Conservation (phyloP, 441 rosid species). For the Capsella rubella region DNA sequence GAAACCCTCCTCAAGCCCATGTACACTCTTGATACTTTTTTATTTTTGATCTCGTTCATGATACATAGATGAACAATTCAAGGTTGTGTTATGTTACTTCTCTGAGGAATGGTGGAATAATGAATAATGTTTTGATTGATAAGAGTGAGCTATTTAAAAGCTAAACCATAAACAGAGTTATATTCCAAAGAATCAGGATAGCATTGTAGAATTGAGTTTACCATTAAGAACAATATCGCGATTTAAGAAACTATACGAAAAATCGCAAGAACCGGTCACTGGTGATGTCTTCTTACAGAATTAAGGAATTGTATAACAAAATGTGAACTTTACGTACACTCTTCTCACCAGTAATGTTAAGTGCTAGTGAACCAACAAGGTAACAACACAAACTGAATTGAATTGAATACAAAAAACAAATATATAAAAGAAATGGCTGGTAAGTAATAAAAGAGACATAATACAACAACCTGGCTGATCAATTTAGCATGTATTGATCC, state of each 20-base stretch:
- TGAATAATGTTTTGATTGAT: neutral
- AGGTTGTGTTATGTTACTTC: neutral
- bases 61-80: neutral
- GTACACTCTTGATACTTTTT: neutral
- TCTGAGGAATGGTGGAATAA: neutral
- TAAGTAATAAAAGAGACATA: constrained; percentile 19
- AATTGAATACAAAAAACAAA: constrained; percentile 22
- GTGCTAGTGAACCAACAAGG: too few species aligned
- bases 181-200: neutral
- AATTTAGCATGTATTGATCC: constrained; percentile 79
- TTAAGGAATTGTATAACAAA: constrained; percentile 5
- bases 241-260: neutral
- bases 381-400: constrained; percentile 27
- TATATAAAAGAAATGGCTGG: constrained; percentile 21
- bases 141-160: neutral
- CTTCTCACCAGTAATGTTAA: neutral
- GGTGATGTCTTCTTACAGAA: neutral
- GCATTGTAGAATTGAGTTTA: too few species aligned
- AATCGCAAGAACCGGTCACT: neutral
- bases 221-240: neutral
- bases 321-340: constrained; percentile 28
- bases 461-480: constrained; percentile 21
- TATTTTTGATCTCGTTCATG: neutral
- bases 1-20: neutral
- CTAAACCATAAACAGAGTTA: too few species aligned